Base-by-base conservation (phyloP, 169 alveolate genomes). In the Eimeria necatrix region DNA sequence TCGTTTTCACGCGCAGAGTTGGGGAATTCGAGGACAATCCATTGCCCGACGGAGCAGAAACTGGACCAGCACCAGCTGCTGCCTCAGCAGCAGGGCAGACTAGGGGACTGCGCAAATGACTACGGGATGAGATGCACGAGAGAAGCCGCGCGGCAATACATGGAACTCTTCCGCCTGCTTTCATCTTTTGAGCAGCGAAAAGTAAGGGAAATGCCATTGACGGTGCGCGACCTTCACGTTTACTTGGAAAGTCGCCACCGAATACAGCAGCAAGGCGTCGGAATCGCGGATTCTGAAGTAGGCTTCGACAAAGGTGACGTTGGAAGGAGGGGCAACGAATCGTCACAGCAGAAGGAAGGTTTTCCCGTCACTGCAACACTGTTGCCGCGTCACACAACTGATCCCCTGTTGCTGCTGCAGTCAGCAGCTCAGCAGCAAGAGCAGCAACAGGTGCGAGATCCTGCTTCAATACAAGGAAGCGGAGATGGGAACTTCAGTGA, bases 321-420 rank as follows among this genome's bases (percentile, higher is more conserved):
- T 10, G 26, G 32, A 74, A 16, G 60, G 61, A 53, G 61, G 20
- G n/a, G 85, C 24, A 41, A 18, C 56, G 20, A 41, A 0, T 9
- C 59, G 41, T 18, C 4, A 26, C 85, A 46, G 16, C 61, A 74
- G 41, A 59, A 41, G 4, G 46, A 74, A 32, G 60, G 0, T 32
- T 7, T 59, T 5, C 46, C 0, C 41, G 32, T 4, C 9, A 22
- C 91, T n/a, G 24, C 71, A 14, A 16, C 46, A 41, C 78, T 59
- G 91, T 4, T 59, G 78, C 91, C 91, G 22, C 91, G 91, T 59
- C 91, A 84, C 91, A 84, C 91, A 18, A 84, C 91, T 9, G 91
- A 84, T 49, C 91, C 91, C 16, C 71, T 84, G 46, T 41, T 84
- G 91, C 91, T 84, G 5, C 60, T 84, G 4, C 91, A 84, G 60